Base-by-base conservation (phyloP, 2,329 filamentous ascomycete species). In the Colletotrichum sp. region DNA sequence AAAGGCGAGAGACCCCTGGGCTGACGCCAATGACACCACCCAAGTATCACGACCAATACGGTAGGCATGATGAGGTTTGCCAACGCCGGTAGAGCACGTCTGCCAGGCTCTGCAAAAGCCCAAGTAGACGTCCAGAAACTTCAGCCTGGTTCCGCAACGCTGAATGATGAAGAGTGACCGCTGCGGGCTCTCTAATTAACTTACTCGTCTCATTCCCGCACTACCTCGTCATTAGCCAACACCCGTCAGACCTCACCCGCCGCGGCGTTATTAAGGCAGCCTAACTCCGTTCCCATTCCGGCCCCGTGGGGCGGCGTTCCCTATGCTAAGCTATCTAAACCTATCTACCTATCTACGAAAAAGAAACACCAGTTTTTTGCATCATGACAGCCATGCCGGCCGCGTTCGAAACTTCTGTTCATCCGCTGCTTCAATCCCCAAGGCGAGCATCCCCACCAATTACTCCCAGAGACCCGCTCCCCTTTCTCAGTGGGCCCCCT, bases 251-350 rank as follows among this genome's bases (percentile, higher is more conserved):
- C 43, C 43, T 51, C 43, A 51, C 43, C 34, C 43, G 43, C 43
- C 43, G 43, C 43, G 13, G n/a, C 43, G 21, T 51, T 24, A 51
- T 31, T 13, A 27, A 24, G 33, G 61, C 36, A 47, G 61, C 61
- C 61, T 47, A 68, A 68, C 66, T 59, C 57, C 66, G 57, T 71
- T 51, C 43, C 63, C 55, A 57, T 71, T 63, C 57, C 34, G 33
- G 27, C 62, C 68, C 68, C 62, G 27, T 66, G 34, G 62, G 70
- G 72, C 34, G 72, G 67, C 57, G 63, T 58, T 58, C 57, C 72
- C 72, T 71, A 73, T 73, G 72, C 68, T 73, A 70, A 73, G 69
- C 72, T 73, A 73, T 73, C 71, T 73, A 73, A 51, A 55, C 71
- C 68, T 71, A 73, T 73, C 72, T 73, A 73, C 66, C 70, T 73